Percentiles rank a stretch among this genome's conserved stretches.
phyloP scores from a whole-genome alignment of 2,329 filamentous ascomycete genomes.

The Fusarium pseudocircinatum region DNA sequence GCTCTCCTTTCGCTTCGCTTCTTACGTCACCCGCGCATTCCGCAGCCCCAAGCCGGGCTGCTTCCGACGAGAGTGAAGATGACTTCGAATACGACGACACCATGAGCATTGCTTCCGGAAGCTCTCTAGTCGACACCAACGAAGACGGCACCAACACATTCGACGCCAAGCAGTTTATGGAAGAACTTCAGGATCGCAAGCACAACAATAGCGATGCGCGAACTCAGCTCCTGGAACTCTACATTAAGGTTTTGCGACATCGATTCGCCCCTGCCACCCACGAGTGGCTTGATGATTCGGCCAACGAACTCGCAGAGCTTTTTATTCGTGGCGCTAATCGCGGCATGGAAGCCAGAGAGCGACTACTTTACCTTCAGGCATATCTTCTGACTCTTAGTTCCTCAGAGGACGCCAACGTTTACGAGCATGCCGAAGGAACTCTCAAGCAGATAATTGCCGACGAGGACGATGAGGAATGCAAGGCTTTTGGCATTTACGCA shows the following conservation, averaged over 20 bases:
- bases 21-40: slow-evolving; percentile 68
- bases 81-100: slow-evolving; percentile 59
- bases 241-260: slow-evolving; percentile 63
- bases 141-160: slow-evolving; percentile 74
- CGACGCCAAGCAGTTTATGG: slow-evolving; percentile 70
- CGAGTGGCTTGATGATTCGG: slow-evolving; percentile 64
- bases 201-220: slow-evolving; percentile 77
- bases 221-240: slow-evolving; percentile 56
- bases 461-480: slow-evolving; percentile 71
- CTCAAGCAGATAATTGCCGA: slow-evolving; percentile 51
- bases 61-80: slow-evolving; percentile 68
- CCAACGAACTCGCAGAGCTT: slow-evolving; percentile 67
- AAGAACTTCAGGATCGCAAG: slow-evolving; percentile 79
- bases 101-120: slow-evolving; percentile 53
- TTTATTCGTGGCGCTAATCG: slow-evolving; percentile 77
- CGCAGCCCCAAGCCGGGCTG: slow-evolving; percentile 67
- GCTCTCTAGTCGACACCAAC: slow-evolving; percentile 61
- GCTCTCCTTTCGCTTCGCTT: slow-evolving; percentile 67
- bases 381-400: slow-evolving; percentile 74
- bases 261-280: slow-evolving; percentile 48
- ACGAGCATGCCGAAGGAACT: slow-evolving; percentile 42
- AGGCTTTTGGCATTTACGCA: slow-evolving; percentile 77
- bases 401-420: slow-evolving; percentile 65
- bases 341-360: slow-evolving; percentile 75
- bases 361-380: slow-evolving; percentile 75